Evolutionary conservation across 352 stramenopile species (phyloP), one percentile per base, ranked within the genome.

Genomic region (Globisporangium lucens): DNA sequence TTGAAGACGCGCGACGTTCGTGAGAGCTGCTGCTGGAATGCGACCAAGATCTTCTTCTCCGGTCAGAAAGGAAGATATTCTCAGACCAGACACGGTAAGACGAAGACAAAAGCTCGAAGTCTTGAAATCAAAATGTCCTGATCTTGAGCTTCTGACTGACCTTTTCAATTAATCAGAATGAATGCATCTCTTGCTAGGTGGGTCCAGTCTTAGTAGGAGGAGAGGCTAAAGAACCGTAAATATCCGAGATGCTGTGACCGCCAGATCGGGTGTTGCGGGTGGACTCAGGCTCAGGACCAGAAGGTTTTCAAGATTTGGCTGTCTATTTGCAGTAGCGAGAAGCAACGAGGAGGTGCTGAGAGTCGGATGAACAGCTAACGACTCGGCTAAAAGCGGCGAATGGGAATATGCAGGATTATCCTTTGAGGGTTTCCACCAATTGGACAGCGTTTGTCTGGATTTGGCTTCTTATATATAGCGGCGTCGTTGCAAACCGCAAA

Each of bases 381-480:
- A 47, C 41, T 47, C 13, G 57, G n/a, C 35, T 63, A 53, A 51
- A 38, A 55, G 57, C 22, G 33, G 15, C 36, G 57, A 38, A 63
- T 63, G 57, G 35, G 57, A 63, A 55, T 63, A 36, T 10, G 29
- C 57, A 61, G 33, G 56, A 27, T 63, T 4, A 15, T 53, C 35
- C 57, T 63, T 33, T 9, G 22, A 46, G 57, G 36, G 20, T 63
- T 55, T 53, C 30, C 57, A 47, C 57, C 57, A 53, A 63, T 63
- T 63, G 36, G 57, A 55, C 35, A 51, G 57, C 36, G 22, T 24
- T 33, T n/a, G 36, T 29, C 57, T 22, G 17, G 22, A 63, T 63
- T 63, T 63, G 57, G 36, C 57, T 24, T 15, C 56, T 29, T 63
- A 47, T 63, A 30, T 52, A 63, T 51, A 63, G 35, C 35, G 56